Percentiles rank a stretch among this genome's conserved stretches.
Conservation (phyloP, 345 rosid genomes). For the Garcia nutans region DNA sequence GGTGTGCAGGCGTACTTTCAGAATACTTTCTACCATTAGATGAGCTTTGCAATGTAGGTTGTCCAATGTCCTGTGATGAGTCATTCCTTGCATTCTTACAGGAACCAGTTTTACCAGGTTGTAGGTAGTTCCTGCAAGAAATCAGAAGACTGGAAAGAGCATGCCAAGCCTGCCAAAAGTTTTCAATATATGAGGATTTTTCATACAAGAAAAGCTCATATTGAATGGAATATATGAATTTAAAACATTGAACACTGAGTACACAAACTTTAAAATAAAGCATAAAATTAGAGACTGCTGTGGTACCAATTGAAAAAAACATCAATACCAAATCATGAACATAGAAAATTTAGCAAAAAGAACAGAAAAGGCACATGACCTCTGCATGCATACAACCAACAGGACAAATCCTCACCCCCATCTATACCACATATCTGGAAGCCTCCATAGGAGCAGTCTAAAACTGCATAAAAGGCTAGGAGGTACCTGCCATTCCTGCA, state of each 20-base stretch:
- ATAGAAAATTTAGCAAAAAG: neutral
- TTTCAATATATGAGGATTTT: constrained; percentile 9
- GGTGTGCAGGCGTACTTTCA: constrained; percentile 26
- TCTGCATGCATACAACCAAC: neutral
- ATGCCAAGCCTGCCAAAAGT: constrained; percentile 76
- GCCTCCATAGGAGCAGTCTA: too few species aligned
- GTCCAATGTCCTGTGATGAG: constrained; percentile 33
- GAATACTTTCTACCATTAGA: constrained; percentile 29
- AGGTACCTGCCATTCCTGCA: neutral
- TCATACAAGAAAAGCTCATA: constrained; percentile 15
- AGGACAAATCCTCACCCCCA: neutral
- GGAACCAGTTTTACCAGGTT: constrained; percentile 69
- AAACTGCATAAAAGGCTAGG: neutral
- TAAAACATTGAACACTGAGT: neutral
- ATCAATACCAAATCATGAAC: neutral
- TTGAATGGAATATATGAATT: neutral
- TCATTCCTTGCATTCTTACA: constrained; percentile 38
- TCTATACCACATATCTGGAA: neutral
- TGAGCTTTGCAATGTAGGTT: constrained; percentile 36
- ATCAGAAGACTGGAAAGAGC: constrained; percentile 67
- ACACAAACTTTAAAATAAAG: neutral
- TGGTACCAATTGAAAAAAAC: neutral
- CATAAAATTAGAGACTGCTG: neutral
- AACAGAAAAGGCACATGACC: neutral
- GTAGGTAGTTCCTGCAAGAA: constrained; percentile 52